Evolutionary conservation across 805 yeast genomes (phyloP).

Genomic region (Saccharomycopsis guyanensis): DNA sequence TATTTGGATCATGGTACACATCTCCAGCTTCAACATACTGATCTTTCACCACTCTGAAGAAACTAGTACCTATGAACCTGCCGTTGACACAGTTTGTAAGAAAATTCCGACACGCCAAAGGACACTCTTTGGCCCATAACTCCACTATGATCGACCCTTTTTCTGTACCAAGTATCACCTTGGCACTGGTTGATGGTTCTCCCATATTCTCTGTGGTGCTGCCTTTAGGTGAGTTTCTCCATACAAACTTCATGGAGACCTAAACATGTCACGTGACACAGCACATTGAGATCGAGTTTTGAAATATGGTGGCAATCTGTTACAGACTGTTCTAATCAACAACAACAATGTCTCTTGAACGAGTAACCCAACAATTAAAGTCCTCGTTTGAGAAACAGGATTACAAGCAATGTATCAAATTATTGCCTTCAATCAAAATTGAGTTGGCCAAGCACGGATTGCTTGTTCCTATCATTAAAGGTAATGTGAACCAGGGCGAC

Average conservation of each 20-base stretch:
- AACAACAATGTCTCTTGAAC: constrained; percentile 43
- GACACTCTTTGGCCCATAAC: constrained; percentile 64
- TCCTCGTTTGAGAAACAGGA: constrained; percentile 54
- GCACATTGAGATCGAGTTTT: no score
- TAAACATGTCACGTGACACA: background rate
- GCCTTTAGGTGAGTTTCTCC: background rate
- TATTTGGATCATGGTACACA: constrained; percentile 28
- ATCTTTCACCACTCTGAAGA: constrained; percentile 32
- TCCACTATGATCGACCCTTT: constrained; percentile 55
- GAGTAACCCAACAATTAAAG: constrained; percentile 63
- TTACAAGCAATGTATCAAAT: constrained; percentile 49
- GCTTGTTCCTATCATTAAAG: constrained; percentile 51
- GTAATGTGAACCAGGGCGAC: constrained; percentile 30
- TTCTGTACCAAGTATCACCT: constrained; percentile 46
- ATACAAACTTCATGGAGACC: background rate
- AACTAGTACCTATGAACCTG: constrained; percentile 32
- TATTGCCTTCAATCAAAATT: constrained; percentile 67
- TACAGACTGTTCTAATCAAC: no score
- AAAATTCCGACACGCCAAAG: constrained; percentile 40
- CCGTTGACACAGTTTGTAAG: constrained; percentile 41
- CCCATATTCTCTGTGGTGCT: constrained; percentile 8
- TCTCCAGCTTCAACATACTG: constrained; percentile 8
- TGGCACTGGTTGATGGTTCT: constrained; percentile 55
- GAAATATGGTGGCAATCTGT: no score
- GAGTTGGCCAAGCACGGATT: constrained; percentile 72